phyloP scores from a whole-genome alignment of 2,329 filamentous ascomycete species.

The Colletotrichum brevisporum region DNA sequence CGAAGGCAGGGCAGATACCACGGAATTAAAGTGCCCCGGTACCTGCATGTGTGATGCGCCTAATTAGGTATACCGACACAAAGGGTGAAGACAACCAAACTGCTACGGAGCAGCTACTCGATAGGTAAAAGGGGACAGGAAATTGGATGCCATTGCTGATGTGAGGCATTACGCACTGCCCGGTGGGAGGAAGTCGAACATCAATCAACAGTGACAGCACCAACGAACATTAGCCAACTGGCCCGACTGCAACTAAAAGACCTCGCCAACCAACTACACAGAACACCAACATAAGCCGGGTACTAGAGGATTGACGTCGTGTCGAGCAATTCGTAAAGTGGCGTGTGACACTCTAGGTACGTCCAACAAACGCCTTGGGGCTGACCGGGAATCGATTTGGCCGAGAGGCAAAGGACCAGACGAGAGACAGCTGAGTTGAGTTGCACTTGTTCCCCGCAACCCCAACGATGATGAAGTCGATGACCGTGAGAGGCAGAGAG shows the following conservation, averaged over 20 bases:
- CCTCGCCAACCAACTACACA: constrained; percentile 8
- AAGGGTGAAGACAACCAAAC: too few species aligned
- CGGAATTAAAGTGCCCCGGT: too few species aligned
- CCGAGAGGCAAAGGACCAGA: neutral
- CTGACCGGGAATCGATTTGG: neutral
- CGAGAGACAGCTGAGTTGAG: neutral
- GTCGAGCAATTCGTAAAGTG: neutral
- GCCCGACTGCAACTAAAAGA: neutral
- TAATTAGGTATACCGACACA: too few species aligned
- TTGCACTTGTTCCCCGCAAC: neutral
- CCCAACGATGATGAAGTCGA: neutral
- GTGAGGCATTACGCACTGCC: too few species aligned
- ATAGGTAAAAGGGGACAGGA: too few species aligned
- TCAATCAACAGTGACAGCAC: too few species aligned
- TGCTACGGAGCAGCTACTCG: too few species aligned
- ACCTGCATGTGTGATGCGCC: too few species aligned
- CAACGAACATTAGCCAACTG: constrained; percentile 16
- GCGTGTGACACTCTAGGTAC: neutral
- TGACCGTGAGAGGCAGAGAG: neutral
- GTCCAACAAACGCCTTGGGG: neutral
- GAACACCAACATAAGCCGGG: neutral
- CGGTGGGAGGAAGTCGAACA: too few species aligned
- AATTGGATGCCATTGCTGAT: too few species aligned
- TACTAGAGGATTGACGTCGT: neutral
- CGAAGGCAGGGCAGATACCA: too few species aligned